Base-by-base conservation (phyloP, 1,284 basidiomycete species). In the Fomes fomentarius region DNA sequence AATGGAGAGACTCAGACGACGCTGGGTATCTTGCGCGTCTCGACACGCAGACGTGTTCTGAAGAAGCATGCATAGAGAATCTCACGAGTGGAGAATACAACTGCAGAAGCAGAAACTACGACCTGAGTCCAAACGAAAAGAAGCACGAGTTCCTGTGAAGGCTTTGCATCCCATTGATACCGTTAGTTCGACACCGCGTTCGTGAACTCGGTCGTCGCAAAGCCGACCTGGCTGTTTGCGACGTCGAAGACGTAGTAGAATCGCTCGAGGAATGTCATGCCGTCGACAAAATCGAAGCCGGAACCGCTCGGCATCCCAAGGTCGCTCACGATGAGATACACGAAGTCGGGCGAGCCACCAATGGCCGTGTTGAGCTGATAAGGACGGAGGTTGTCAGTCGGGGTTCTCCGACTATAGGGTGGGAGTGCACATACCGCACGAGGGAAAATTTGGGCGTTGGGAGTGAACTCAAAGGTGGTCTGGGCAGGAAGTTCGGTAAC, bases 241-340 rank as follows among this genome's bases (percentile, higher is more conserved):
- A 80, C 81, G 63, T 89, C 87, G 63, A 71, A 87, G 25, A 86
- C 83, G n/a, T 78, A 76, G 70, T 87, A 87, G 76, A 82, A 87
- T 14, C 85, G 79, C 69, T 88, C 81, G 15, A 77, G 64, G 46
- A 68, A 71, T 12, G 63, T 57, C 63, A 66, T 62, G 37, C 73
- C 68, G 52, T 71, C 68, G 51, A 70, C 63, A 58, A 70, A 69
- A 52, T 70, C 69, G 22, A 70, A 49, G 14, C 69, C 70, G 21
- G 60, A 44, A 1, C 69, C 68, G 25, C 58, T 59, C 11, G 44
- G 31, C 10, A 58, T 55, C 15, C 65, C 65, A n/a, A 67, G 39
- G 58, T 65, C 59, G 50, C 41, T 56, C 15, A 69, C 62, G 47
- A 71, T 65, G 37, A 71, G 68, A 54, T 69, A 71, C 4, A 69